These are phyloP conservation scores for Eucalyptus sp. DNA, from an alignment of 345 rosid genomes.

Conservation along the genomic window DNA sequence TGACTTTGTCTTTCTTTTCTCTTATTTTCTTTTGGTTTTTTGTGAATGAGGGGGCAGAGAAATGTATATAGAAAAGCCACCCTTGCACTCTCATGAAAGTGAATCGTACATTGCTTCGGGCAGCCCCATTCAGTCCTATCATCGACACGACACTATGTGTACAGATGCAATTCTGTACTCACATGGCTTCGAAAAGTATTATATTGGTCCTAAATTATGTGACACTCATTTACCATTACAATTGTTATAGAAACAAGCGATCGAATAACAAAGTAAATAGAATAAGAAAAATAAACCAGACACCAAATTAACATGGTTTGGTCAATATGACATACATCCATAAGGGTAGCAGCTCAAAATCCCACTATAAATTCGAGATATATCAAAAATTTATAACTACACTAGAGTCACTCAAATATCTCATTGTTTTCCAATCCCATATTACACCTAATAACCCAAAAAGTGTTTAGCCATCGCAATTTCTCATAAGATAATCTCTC, in stretches of 20 bases:
- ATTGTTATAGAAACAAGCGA: fast-evolving
- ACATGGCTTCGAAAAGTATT: neutral
- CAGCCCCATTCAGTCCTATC: neutral
- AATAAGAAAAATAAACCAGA: neutral
- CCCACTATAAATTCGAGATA: neutral
- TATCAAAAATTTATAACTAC: neutral
- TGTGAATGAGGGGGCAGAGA: neutral
- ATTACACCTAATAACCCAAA: too few relatives aligned
- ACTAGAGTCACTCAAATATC: neutral
- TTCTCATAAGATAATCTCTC: neutral
- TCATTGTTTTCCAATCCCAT: too few relatives aligned
- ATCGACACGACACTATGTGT: neutral
- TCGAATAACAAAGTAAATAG: neutral
- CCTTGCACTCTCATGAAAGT: neutral
- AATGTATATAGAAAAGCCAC: neutral
- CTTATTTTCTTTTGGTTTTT: neutral
- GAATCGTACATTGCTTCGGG: neutral
- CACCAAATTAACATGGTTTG: neutral
- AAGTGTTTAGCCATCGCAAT: too few relatives aligned
- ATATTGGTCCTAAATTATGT: neutral
- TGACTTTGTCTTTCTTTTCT: neutral
- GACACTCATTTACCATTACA: neutral
- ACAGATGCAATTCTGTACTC: neutral
- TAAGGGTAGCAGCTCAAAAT: neutral
- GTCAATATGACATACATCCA: neutral